Evolutionary conservation across 805 yeast species (phyloP).

Genomic region (Saccharomycopsis sp.): DNA sequence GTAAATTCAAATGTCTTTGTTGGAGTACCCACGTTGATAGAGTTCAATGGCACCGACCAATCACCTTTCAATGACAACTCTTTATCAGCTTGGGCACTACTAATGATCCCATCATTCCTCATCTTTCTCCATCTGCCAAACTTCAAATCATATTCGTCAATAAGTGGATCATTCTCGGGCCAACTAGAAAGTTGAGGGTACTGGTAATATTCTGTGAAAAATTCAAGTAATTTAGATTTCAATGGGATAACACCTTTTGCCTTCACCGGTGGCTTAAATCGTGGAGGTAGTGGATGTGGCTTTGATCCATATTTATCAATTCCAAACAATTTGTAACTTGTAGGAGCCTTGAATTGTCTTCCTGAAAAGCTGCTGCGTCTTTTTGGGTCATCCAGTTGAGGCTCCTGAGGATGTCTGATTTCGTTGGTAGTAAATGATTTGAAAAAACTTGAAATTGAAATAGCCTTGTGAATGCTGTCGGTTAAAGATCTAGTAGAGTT

Average conservation of each 20-base stretch:
- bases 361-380: conserved; percentile 6
- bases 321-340: conserved; percentile 7
- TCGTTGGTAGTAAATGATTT: conserved; percentile 13
- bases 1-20: conserved; percentile 76
- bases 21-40: conserved; percentile 67
- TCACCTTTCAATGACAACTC: conserved; percentile 74
- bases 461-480: conserved; percentile 6
- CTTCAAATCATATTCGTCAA: conserved; percentile 20
- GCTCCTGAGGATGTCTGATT: background rate
- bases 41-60: conserved; percentile 62
- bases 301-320: conserved; percentile 5
- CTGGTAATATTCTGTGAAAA: conserved; percentile 83
- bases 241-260: conserved; percentile 42
- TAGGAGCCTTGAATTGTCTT: conserved; percentile 10
- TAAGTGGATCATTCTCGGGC: conserved; percentile 18
- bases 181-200: conserved; percentile 60
- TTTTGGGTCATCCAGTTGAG: background rate
- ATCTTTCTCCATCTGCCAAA: conserved; percentile 65
- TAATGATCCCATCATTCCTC: conserved; percentile 79
- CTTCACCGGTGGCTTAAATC: too few relatives aligned
- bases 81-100: conserved; percentile 86
- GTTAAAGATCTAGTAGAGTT: too few relatives aligned
- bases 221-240: conserved; percentile 60
- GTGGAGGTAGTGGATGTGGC: conserved; percentile 21
- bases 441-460: conserved; percentile 14